Conservation (phyloP, 1,139 yeast genomes). For the Yamadazyma blattariae region DNA sequence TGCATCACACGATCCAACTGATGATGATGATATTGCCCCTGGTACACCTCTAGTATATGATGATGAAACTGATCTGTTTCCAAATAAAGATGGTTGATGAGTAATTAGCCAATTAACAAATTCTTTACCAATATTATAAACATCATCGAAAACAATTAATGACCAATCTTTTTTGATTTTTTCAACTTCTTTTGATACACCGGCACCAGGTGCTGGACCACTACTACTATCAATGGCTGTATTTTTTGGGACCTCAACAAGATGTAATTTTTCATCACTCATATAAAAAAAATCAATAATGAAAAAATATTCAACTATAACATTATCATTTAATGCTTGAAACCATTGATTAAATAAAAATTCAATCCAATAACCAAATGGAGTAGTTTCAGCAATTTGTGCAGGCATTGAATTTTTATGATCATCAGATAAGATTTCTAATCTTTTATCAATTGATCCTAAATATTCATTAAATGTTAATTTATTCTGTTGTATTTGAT, state of each 20-base stretch:
- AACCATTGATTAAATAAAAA: conserved; percentile 72
- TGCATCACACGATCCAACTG: conserved; percentile 56
- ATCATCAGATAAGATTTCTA: conserved; percentile 38
- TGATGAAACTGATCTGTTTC: conserved; percentile 17
- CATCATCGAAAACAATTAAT: conserved; percentile 51
- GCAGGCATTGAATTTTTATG: conserved; percentile 65
- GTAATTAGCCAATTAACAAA: conserved; percentile 38
- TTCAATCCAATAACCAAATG: conserved; percentile 66
- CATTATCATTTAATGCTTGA: conserved; percentile 72
- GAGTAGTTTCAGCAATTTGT: conserved; percentile 80
- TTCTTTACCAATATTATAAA: conserved; percentile 41
- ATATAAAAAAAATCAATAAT: conserved; percentile 67
- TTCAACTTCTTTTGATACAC: background rate
- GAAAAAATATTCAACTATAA: conserved; percentile 74
- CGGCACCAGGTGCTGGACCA: background rate
- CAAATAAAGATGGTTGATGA: conserved; percentile 23
- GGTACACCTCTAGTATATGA: conserved; percentile 17
- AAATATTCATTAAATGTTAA: conserved; percentile 45
- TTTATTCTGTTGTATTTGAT: conserved; percentile 7
- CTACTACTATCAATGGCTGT: background rate
- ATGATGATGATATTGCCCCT: conserved; percentile 12
- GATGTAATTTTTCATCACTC: conserved; percentile 38
- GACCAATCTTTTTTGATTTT: conserved; percentile 41
- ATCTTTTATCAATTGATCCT: conserved; percentile 54
- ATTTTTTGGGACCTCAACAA: conserved; percentile 12